Percentiles rank a stretch among this genome's conserved stretches.
These are phyloP conservation scores for Fomitopsis palustris DNA, from an alignment of 1,284 basidiomycete species.

Conservation along the genomic window DNA sequence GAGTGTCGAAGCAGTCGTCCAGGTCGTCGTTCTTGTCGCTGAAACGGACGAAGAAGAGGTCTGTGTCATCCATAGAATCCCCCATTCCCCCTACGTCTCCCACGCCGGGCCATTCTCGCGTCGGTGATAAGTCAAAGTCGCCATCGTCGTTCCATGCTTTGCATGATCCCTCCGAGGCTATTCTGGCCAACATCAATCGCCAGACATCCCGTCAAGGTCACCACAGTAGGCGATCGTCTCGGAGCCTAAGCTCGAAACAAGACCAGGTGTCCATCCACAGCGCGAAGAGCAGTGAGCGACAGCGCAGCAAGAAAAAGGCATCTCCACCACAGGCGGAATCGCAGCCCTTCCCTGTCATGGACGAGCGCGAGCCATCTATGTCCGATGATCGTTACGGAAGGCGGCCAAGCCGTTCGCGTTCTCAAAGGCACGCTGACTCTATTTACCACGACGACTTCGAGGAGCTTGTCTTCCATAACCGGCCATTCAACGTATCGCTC, in stretches of 20 bases:
- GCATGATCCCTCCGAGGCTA: slow-evolving; percentile 19
- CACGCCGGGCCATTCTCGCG: slow-evolving; percentile 15
- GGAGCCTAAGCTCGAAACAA: slow-evolving; percentile 18
- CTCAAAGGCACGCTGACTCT: slow-evolving; percentile 40
- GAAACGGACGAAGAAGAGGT: slow-evolving; percentile 45
- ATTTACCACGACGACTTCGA: slow-evolving; percentile 44
- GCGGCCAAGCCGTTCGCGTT: slow-evolving; percentile 32
- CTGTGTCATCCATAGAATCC: slow-evolving; percentile 26
- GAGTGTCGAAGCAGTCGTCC: slow-evolving; percentile 48
- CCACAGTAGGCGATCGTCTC: slow-evolving; percentile 19
- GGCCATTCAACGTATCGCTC: slow-evolving; percentile 39
- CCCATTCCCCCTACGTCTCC: slow-evolving; percentile 17
- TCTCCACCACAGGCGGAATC: slow-evolving; percentile 11
- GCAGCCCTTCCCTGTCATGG: slow-evolving; percentile 21
- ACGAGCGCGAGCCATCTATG: slow-evolving; percentile 10
- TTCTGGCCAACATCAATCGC: slow-evolving; percentile 4
- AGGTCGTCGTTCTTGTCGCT: slow-evolving; percentile 54
- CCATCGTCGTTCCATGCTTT: slow-evolving; percentile 22
- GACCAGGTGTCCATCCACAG: slow-evolving; percentile 17
- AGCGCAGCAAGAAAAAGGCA: slow-evolving; percentile 9
- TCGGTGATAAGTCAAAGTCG: slow-evolving; percentile 30
- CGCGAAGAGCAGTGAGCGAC: slow-evolving; percentile 13
- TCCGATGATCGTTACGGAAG: slow-evolving; percentile 17
- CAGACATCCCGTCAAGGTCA: slow-evolving; percentile 18
- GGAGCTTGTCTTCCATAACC: slow-evolving; percentile 24